Evolutionary conservation across 2,329 filamentous ascomycete genomes (phyloP), one percentile per base, ranked within the genome.

Genomic region (Bipolaris zeicola): DNA sequence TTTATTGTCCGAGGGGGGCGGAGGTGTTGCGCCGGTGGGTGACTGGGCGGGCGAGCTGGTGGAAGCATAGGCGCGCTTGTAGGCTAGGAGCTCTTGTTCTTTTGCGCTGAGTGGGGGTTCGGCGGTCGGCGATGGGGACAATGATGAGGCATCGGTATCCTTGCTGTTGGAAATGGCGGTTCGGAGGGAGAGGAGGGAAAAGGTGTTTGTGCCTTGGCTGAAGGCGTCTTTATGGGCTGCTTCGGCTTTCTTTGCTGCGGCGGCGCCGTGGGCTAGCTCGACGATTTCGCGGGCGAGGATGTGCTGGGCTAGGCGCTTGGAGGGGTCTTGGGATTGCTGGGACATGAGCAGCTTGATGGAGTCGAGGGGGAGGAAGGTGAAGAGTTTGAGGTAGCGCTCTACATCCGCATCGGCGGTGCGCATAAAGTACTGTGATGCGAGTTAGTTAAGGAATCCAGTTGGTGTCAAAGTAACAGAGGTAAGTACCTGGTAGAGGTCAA

Each of bases 271-370:
- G 1, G 92, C 85, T 2, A 99, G 82, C 47, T 88, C 84, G 0
- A 96, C 81, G 20, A 98, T 89, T 71, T 99, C 93, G 48, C 81
- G 85, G 0, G 95, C 95, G 2, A 99, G 84, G 0, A 83, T 79
- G 70, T 96, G 93, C 67, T 99, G 94, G 3, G 94, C 92, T 53
- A 86, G 73, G 28, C 95, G 87, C 76, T 88, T 86, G 1, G 87
- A 83, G 0, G 90, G 90, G 53, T 93, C 84, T 26, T 81, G 61
- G 7, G 76, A 77, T 65, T 98, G 93, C 60, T 88, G 75, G 31
- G 80, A 74, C 85, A 98, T 90, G 50, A 90, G 75, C 13, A 80
- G 68, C 3, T 81, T 71, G 62, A 99, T 96, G n/a, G 86, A 75
- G 6, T 82, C 70, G 2, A 90, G 66, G 0, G 94, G 90, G 36